Evolutionary conservation across 2,329 filamentous ascomycete genomes (phyloP).

Genomic region (Talaromyces sp.): DNA sequence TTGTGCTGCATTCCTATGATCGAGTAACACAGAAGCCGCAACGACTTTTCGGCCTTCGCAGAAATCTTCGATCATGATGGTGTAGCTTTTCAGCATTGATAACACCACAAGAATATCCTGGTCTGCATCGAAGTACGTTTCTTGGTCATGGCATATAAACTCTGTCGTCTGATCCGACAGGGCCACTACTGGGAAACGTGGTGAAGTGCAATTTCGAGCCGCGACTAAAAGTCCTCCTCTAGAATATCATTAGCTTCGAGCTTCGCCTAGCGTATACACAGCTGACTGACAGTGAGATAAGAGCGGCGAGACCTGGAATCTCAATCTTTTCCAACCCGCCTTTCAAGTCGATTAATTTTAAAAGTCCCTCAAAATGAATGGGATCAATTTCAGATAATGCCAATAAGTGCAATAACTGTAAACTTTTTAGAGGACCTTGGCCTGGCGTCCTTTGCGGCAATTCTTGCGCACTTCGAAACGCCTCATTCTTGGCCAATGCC

Average conservation of each 20-base stretch:
- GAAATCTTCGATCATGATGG: not conserved
- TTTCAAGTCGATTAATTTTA: not conserved
- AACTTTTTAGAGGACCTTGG: not conserved
- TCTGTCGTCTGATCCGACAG: not conserved
- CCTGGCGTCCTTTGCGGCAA: not conserved
- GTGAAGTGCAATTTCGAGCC: not conserved
- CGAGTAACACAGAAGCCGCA: not conserved
- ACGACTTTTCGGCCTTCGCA: not conserved
- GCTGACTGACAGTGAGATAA: not conserved
- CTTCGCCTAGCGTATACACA: not conserved
- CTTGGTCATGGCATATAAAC: not conserved
- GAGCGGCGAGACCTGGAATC: not conserved
- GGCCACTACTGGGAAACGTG: not conserved
- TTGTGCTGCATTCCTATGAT: constrained; percentile 2
- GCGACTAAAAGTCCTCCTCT: not conserved
- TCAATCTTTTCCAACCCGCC: not conserved
- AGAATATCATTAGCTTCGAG: not conserved
- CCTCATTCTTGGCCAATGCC: not conserved
- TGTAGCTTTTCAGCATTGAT: not conserved
- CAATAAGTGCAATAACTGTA: not conserved
- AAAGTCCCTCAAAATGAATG: not conserved
- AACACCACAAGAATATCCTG: not conserved
- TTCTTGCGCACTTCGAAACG: not conserved
- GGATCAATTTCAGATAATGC: not conserved
- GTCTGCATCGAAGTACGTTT: not conserved